Evolutionary conservation across 1,284 basidiomycete genomes (phyloP).

Genomic region (Cryptococcus neoformans): DNA sequence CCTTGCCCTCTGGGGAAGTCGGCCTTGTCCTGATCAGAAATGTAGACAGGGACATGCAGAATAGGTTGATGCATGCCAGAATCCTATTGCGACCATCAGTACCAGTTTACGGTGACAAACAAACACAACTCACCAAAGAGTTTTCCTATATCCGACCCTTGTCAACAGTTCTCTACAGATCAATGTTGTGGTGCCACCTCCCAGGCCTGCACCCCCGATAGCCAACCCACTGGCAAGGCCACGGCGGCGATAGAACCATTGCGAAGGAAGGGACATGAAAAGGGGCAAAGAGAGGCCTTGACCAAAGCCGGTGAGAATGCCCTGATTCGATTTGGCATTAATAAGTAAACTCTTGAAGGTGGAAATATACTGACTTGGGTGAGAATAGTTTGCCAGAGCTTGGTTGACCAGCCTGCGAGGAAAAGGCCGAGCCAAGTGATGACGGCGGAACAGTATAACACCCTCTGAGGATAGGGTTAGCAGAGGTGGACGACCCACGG

Average conservation of each 20-base stretch:
- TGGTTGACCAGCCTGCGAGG: conserved; percentile 20
- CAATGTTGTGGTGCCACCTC: conserved; percentile 24
- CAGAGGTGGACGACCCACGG: too few species aligned
- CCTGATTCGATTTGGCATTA: background rate
- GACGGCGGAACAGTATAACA: conserved; percentile 16
- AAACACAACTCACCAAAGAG: conserved; percentile 24
- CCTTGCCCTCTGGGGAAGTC: conserved; percentile 28
- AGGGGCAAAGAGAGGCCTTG: conserved; percentile 32
- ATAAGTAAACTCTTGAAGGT: conserved; percentile 13
- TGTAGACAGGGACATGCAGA: conserved; percentile 20
- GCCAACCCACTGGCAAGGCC: conserved; percentile 36
- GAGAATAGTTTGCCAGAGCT: conserved; percentile 25
- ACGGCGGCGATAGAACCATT: conserved; percentile 39
- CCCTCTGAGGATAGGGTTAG: conserved; percentile 6
- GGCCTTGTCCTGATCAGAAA: conserved; percentile 32
- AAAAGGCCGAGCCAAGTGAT: conserved; percentile 30
- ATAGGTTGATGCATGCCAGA: conserved; percentile 31
- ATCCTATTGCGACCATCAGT: conserved; percentile 17
- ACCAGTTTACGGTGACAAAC: background rate
- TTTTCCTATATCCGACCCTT: conserved; percentile 24
- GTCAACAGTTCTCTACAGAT: conserved; percentile 26
- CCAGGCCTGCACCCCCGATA: conserved; percentile 37
- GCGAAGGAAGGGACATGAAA: conserved; percentile 40
- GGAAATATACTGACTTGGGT: conserved; percentile 7
- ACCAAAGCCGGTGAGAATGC: conserved; percentile 28